A percentile compares a stretch with the other conserved stretches of the same genome.
These are phyloP conservation scores for Hypoxylon sp. DNA, from an alignment of 2,329 filamentous ascomycete species.

Conservation along the genomic window DNA sequence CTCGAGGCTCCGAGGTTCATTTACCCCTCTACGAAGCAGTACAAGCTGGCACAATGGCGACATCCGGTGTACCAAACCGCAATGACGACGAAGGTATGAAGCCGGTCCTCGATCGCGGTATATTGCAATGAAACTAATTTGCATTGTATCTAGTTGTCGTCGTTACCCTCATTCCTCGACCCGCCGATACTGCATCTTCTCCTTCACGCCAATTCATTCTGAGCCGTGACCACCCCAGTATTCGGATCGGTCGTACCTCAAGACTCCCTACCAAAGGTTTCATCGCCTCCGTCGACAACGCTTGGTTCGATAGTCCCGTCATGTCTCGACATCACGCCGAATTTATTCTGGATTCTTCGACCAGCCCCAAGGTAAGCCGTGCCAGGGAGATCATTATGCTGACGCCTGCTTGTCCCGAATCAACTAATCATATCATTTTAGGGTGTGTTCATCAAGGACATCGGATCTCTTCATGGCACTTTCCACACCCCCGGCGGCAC, in stretches of 20 bases:
- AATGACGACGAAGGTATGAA: constrained; percentile 37
- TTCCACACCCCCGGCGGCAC: constrained; percentile 54
- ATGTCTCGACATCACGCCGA: constrained; percentile 77
- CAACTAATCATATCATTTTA: constrained; percentile 49
- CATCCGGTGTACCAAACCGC: constrained; percentile 10
- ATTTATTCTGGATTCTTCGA: constrained; percentile 58
- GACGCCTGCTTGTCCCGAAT: background rate
- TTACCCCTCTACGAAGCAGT: background rate
- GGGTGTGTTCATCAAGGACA: constrained; percentile 60
- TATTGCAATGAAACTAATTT: constrained; percentile 2
- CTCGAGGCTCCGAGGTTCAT: constrained; percentile 19
- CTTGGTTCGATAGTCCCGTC: constrained; percentile 77
- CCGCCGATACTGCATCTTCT: constrained; percentile 16
- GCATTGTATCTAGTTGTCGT: constrained; percentile 28
- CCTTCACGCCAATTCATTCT: constrained; percentile 50
- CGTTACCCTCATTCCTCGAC: constrained; percentile 41
- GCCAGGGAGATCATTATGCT: background rate
- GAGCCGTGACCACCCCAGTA: constrained; percentile 35
- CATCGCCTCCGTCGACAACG: constrained; percentile 62
- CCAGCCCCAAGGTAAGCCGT: constrained; percentile 55
- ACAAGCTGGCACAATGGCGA: constrained; percentile 22
- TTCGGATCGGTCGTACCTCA: constrained; percentile 59
- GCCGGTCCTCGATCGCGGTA: background rate
- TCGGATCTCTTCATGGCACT: constrained; percentile 66
- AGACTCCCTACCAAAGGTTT: constrained; percentile 60